Base-by-base conservation (phyloP, 106 monocot species). In the Hemerocallis citrina region DNA sequence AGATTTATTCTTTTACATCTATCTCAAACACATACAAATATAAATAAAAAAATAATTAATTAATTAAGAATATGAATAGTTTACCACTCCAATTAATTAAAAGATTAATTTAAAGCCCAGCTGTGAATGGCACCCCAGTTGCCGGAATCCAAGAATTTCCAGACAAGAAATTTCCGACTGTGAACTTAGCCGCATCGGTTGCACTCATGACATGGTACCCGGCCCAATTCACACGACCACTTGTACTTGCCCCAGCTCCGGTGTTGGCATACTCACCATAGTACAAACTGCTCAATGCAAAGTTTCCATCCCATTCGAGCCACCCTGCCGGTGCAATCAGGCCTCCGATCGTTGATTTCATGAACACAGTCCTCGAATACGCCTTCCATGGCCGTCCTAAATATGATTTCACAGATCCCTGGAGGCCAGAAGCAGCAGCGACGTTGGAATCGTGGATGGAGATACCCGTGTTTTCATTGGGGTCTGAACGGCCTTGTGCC, bases 351-450 rank as follows among this genome's bases (percentile, higher is more conserved):
- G 23, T 45, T 1, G 75, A 60, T 25, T 68, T 62, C 62, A 75
- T 75, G n/a, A n/a, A n/a, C n/a, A n/a, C n/a, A n/a, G n/a, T n/a
- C n/a, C n/a, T n/a, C n/a, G n/a, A n/a, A n/a, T 55, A 75, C 38
- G 42, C 45, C 63, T 75, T 68, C 75, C 75, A 75, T n/a, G 75
- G 68, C 17, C 68, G 73, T 41, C 68, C 75, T 46, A 74, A 61
- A 37, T 61, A 74, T 0, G 59, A 61, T 56, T 33, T 50, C 7
- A 47, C 27, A 10, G 39, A 27, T 7, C 45, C 34, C 20, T 5
- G 14, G 9, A 59, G 42, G 44, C 61, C 66, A 2, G 47, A 14
- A n/a, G 61, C 37, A 12, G 61, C 60, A 1, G 34, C 3, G 21
- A 74, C 13, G 59, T 20, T 52, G 66, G 46, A 74, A 24, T 62